A percentile compares a stretch with the other conserved stretches of the same genome.
Evolutionary conservation across 2,329 filamentous ascomycete genomes (phyloP).

Genomic region (Cladophialophora immunda): DNA sequence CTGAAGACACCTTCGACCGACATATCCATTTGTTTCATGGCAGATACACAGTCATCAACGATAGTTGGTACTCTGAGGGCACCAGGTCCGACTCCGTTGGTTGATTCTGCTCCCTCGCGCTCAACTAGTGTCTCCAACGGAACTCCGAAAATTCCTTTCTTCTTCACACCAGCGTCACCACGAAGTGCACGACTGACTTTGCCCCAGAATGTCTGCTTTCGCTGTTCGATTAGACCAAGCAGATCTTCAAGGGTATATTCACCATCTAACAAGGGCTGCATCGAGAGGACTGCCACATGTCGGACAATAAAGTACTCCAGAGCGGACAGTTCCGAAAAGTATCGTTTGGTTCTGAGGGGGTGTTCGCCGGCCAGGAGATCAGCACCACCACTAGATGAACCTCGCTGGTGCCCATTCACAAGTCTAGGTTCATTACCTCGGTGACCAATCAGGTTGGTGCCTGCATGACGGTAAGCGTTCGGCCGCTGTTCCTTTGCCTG

Average conservation of each 20-base stretch:
- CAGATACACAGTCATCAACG: constrained; percentile 91
- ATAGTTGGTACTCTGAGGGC: constrained; percentile 90
- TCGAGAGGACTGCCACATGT: constrained; percentile 91
- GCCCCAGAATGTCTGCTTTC: constrained; percentile 96
- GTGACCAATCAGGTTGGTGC: constrained; percentile 71
- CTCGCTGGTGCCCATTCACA: constrained; percentile 73
- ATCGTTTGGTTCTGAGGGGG: constrained; percentile 73
- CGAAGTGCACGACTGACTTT: constrained; percentile 97
- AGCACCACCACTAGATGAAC: constrained; percentile 66
- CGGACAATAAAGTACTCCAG: constrained; percentile 98
- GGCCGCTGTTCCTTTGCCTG: constrained; percentile 90
- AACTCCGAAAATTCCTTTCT: constrained; percentile 94
- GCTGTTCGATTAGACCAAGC: constrained; percentile 88
- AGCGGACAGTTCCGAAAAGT: constrained; percentile 94
- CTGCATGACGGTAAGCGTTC: constrained; percentile 78
- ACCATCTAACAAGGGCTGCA: constrained; percentile 89
- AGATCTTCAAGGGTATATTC: constrained; percentile 95
- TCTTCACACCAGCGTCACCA: constrained; percentile 80
- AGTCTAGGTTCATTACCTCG: constrained; percentile 65
- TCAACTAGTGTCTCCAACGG: constrained; percentile 88
- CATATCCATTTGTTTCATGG: constrained; percentile 98
- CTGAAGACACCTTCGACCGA: constrained; percentile 98
- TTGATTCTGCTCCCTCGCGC: constrained; percentile 95
- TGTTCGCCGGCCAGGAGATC: constrained; percentile 59
- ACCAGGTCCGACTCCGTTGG: constrained; percentile 92